A percentile compares a stretch with the other conserved stretches of the same genome.
Evolutionary conservation across 192 early-diverging fungal species (phyloP).

Genomic region (Nowakowskiella sp.): DNA sequence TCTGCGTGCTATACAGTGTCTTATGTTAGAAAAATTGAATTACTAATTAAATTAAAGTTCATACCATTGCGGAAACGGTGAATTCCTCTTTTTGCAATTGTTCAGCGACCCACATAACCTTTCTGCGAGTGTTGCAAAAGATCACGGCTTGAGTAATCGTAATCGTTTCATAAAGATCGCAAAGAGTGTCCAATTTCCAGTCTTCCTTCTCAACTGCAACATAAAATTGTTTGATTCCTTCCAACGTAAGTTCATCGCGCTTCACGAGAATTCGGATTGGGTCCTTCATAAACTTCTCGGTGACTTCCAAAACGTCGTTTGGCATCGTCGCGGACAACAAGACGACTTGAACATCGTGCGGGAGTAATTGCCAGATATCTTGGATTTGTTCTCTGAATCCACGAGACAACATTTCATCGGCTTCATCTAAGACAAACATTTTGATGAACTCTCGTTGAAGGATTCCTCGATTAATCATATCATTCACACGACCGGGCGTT

Average conservation of each 20-base stretch:
- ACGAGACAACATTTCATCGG: constrained; percentile 87
- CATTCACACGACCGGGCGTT: constrained; percentile 92
- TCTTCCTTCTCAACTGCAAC: constrained; percentile 95
- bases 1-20: constrained; percentile 72
- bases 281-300: constrained; percentile 95
- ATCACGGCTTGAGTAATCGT: constrained; percentile 99
- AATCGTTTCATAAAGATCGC: constrained; percentile 93
- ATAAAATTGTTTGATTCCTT: constrained; percentile 99
- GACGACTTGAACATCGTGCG: constrained; percentile 87
- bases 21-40: neutral
- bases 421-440: constrained; percentile 95
- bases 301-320: constrained; percentile 92
- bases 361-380: constrained; percentile 72
- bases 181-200: constrained; percentile 98
- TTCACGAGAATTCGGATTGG: constrained; percentile 93
- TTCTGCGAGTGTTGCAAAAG: constrained; percentile 93
- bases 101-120: constrained; percentile 83
- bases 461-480: constrained; percentile 87
- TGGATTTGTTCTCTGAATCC: constrained; percentile 99
- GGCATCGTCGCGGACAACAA: constrained; percentile 88
- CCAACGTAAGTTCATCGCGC: constrained; percentile 96
- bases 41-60: neutral
- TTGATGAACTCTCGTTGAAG: constrained; percentile 79
- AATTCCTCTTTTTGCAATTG: constrained; percentile 97
- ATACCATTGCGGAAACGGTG: constrained; percentile 86